Evolutionary conservation across 306 rosid genomes (phyloP).

Genomic region (Citrullus colocynthis): DNA sequence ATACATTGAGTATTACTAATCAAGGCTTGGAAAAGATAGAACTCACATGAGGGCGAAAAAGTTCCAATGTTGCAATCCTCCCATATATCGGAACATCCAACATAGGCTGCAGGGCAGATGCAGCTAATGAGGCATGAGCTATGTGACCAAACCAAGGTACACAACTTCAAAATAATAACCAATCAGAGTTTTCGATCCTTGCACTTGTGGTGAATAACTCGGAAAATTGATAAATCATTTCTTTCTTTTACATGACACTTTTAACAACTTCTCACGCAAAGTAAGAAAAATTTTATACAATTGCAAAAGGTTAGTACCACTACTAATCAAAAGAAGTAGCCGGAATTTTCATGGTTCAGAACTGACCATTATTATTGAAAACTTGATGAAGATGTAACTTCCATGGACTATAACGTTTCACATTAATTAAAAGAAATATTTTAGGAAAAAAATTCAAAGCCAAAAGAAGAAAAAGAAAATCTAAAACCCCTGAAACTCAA

Average conservation of each 20-base stretch:
- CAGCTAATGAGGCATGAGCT: background rate
- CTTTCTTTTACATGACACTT: background rate
- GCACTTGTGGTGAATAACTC: background rate
- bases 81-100: slow-evolving; percentile 95
- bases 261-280: background rate
- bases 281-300: background rate
- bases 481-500: background rate
- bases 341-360: background rate
- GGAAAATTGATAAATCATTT: background rate
- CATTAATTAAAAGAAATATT: background rate
- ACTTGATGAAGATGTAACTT: background rate
- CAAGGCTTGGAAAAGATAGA: background rate
- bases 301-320: background rate
- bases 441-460: background rate
- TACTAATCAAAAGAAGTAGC: background rate
- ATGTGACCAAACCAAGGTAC: background rate
- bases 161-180: background rate
- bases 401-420: background rate
- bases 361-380: background rate
- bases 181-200: background rate
- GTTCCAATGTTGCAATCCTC: slow-evolving; percentile 88
- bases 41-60: slow-evolving; percentile 92
- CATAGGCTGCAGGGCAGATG: slow-evolving; percentile 43
- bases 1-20: background rate
- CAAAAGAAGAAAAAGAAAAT: background rate